A percentile compares a stretch with the other conserved stretches of the same genome.
phyloP scores from a whole-genome alignment of 768 basidiomycete genomes.

The Infundibulicybe gibba region DNA sequence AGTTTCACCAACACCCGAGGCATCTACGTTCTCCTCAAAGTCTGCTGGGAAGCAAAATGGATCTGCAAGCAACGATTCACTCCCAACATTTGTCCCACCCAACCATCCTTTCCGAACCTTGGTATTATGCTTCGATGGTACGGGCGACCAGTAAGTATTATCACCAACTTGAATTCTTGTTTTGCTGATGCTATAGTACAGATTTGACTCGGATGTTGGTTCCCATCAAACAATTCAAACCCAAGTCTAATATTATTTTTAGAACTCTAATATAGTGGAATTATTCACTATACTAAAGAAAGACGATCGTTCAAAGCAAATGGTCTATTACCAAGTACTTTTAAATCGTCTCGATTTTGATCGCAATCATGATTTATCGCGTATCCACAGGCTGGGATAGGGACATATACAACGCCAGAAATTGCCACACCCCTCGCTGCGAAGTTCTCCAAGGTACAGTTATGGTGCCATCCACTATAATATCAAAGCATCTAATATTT shows the following conservation, averaged over 20 bases:
- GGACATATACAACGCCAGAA: conserved; percentile 52
- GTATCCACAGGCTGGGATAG: conserved; percentile 43
- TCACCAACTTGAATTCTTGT: too few relatives aligned
- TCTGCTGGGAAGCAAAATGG: too few relatives aligned
- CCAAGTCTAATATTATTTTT: not conserved
- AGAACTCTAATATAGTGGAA: conserved; percentile 38
- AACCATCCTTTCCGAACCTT: not conserved
- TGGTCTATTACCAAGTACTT: conserved; percentile 39
- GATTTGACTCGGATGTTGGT: conserved; percentile 19
- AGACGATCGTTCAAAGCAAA: conserved; percentile 27
- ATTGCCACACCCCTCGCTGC: conserved; percentile 44
- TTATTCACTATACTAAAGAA: conserved; percentile 34
- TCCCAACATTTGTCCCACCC: not conserved
- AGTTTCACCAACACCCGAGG: too few relatives aligned
- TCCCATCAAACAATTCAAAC: not conserved
- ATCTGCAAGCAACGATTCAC: too few relatives aligned
- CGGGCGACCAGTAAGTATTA: conserved; percentile 32
- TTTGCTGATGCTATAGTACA: not conserved
- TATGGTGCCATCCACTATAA: not conserved
- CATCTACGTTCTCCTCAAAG: too few relatives aligned
- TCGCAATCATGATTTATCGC: not conserved
- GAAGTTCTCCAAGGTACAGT: conserved; percentile 23
- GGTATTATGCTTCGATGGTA: conserved; percentile 36
- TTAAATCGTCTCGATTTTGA: not conserved
- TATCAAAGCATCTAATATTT: not conserved